Evolutionary conservation across 495 filamentous ascomycete genomes (phyloP), one percentile per base, ranked within the genome.

Genomic region (Aspergillus campestris): DNA sequence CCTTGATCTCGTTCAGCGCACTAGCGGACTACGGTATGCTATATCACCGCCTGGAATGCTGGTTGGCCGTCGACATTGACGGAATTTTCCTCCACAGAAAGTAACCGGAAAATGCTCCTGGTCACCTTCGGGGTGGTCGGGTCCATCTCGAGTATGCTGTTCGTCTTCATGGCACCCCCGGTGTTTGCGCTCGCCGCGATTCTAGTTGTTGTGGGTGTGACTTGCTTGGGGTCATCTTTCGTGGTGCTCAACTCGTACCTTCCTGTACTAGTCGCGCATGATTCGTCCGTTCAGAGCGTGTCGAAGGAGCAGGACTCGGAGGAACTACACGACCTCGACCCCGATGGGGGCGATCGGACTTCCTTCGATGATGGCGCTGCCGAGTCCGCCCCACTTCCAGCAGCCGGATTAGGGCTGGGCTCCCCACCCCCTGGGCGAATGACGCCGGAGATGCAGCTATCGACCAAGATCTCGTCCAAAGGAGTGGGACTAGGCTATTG

Each of bases 401-500:
- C 9, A 0, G 8, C 14, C 39, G 8, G 7, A 13, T 8, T 28
- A 15, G 40, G 32, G 14, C 34, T 39, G 11, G 46, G 49, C 35
- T 8, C 38, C 8, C 46, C 47, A 14, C 5, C 38, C 5, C 10
- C 53, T 3, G 33, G 38, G 3, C 49, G 49, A 15, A 75, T 75
- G 5, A 80, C 83, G 0, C 73, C 79, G 5, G 84, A 86, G 52
- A 73, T 94, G 30, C 74, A 77, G 54, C 68, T 90, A 3, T 89
- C 85, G 0, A 89, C 81, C 0, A 77, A 81, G 42, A 89, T 92
- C 43, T 92, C 88, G 2, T 83, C 85, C 31, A 82, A 78, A 55
- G 87, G 87, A 0, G 82, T 90, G 11, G 87, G 87, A 0, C 77
- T 89, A 30, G 87, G 87, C 3, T 94, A 94, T 51, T 78, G 72